Conservation (phyloP, 768 basidiomycete genomes). For the Lactifluus rugatus region DNA sequence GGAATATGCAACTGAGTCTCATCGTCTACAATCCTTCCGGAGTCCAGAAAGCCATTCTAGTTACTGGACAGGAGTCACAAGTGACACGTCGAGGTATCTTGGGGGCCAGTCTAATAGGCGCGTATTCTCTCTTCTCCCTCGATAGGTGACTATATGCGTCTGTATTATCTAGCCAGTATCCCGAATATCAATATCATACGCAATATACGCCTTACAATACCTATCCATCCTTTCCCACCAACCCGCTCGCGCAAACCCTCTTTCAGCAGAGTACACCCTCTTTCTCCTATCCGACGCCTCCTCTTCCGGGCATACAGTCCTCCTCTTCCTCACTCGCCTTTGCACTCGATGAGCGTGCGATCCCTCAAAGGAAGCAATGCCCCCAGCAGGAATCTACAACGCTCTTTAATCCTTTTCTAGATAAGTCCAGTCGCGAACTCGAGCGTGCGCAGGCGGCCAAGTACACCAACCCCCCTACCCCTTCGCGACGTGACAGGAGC, state of each 20-base stretch:
- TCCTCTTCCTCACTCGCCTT: constrained; percentile 68
- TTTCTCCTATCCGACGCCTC: constrained; percentile 61
- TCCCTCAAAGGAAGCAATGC: constrained; percentile 28
- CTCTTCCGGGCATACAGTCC: constrained; percentile 49
- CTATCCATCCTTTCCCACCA: constrained; percentile 45
- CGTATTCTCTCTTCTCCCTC: not conserved
- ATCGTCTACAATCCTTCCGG: constrained; percentile 44
- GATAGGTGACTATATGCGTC: constrained; percentile 15
- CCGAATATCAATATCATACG: constrained; percentile 28
- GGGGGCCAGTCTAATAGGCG: constrained; percentile 32
- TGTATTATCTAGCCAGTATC: constrained; percentile 18
- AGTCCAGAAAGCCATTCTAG: constrained; percentile 37
- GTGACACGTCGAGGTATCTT: constrained; percentile 52
- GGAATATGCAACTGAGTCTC: constrained; percentile 55
- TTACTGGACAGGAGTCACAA: constrained; percentile 57
- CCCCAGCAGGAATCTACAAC: constrained; percentile 47
- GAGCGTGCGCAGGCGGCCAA: constrained; percentile 24
- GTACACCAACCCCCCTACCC: constrained; percentile 16
- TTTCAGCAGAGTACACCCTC: constrained; percentile 54
- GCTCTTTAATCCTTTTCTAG: constrained; percentile 62
- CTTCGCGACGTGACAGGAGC: constrained; percentile 22
- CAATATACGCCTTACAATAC: constrained; percentile 36
- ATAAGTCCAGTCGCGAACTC: constrained; percentile 41
- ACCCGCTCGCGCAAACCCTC: constrained; percentile 52
- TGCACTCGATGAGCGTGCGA: constrained; percentile 48